A percentile compares a stretch with the other conserved stretches of the same genome.
These are phyloP conservation scores for Salix arbutifolia DNA, from an alignment of 345 rosid genomes.

Conservation along the genomic window DNA sequence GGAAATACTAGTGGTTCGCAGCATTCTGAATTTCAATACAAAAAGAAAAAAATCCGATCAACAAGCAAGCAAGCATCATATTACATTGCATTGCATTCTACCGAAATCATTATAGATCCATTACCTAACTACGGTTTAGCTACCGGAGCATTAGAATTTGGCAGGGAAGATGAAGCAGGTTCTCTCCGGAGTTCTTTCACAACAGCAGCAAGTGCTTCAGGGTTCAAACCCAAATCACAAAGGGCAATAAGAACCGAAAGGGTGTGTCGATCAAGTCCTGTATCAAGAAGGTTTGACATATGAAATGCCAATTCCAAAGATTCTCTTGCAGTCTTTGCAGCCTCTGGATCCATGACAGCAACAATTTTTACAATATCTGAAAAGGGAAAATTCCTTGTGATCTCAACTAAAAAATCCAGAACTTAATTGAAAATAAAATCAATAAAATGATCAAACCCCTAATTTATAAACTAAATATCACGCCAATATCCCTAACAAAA, in stretches of 20 bases:
- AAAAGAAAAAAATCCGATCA: neutral
- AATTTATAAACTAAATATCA: neutral
- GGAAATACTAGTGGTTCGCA: neutral
- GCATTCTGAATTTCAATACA: neutral
- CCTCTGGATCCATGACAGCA: conserved; percentile 5
- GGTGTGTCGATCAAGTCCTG: conserved; percentile 14
- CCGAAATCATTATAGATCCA: neutral
- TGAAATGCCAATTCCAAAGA: conserved; percentile 15
- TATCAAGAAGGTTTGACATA: conserved; percentile 4
- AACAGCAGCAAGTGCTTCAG: conserved; percentile 14
- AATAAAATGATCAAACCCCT: neutral
- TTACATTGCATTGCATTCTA: neutral
- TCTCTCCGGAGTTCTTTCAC: conserved; percentile 5
- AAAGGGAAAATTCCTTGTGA: neutral
- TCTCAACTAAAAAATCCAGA: neutral
- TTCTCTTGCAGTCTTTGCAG: conserved; percentile 2
- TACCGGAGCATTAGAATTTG: neutral
- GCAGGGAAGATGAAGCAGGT: neutral
- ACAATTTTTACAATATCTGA: neutral
- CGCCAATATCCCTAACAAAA: neutral
- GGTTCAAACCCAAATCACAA: conserved; percentile 16
- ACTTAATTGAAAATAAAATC: neutral
- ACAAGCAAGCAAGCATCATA: neutral
- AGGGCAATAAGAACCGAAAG: conserved; percentile 10
- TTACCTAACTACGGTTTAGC: neutral